Conservation (phyloP, 148 eudicot genomes). For the Chenopodium suecicum region DNA sequence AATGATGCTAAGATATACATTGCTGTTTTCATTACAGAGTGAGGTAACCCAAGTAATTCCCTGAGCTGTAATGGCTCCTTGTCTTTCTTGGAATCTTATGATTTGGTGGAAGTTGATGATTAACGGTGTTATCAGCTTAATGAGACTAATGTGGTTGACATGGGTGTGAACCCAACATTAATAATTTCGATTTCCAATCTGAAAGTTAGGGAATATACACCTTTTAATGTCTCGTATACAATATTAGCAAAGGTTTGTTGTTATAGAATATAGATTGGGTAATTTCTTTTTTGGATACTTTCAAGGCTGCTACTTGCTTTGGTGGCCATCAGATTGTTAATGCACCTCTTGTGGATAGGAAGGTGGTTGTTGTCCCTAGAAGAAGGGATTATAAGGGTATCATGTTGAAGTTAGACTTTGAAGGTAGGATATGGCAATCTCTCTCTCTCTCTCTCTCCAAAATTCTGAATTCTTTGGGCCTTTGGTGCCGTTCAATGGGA, state of each 20-base stretch:
- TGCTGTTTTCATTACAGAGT: not conserved
- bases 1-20: not conserved
- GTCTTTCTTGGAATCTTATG: too few species aligned
- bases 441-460: too few species aligned
- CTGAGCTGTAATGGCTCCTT: not conserved
- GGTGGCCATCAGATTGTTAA: not conserved
- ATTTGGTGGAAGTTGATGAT: not conserved
- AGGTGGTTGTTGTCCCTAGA: not conserved
- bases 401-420: not conserved
- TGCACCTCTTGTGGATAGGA: not conserved
- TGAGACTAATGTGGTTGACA: not conserved
- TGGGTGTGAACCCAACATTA: not conserved
- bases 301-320: not conserved
- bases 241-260: not conserved
- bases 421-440: not conserved
- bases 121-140: not conserved
- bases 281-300: not conserved
- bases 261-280: not conserved
- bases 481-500: too few species aligned
- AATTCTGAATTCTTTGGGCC: too few species aligned
- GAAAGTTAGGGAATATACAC: not conserved
- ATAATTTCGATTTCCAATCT: not conserved
- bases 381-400: not conserved
- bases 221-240: not conserved
- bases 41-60: not conserved